A percentile compares a stretch with the other conserved stretches of the same genome.
These are phyloP conservation scores for Macrophomina phaseolina DNA, from an alignment of 2,329 filamentous ascomycete species.

Conservation along the genomic window DNA sequence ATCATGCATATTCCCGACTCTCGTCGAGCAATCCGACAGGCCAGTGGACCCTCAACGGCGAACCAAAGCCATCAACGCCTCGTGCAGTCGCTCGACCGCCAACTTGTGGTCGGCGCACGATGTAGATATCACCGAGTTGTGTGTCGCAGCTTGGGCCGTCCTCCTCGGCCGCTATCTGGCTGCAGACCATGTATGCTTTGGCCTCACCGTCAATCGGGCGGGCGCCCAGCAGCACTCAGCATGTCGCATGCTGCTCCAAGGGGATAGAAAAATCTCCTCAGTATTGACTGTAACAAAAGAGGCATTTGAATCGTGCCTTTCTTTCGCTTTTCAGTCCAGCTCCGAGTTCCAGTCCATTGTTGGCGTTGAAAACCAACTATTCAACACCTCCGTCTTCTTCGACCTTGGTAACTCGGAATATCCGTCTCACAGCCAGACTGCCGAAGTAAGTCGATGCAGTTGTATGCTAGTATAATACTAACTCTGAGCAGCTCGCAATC, in stretches of 20 bases:
- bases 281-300: background rate
- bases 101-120: background rate
- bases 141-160: slow-evolving; percentile 8
- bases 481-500: slow-evolving; percentile 1
- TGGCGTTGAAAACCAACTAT: slow-evolving; percentile 6
- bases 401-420: background rate
- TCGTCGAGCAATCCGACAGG: slow-evolving; percentile 8
- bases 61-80: background rate
- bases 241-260: slow-evolving; percentile 2
- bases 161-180: slow-evolving; percentile 13
- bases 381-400: slow-evolving; percentile 9
- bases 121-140: background rate
- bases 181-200: slow-evolving; percentile 10
- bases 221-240: background rate
- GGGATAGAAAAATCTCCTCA: background rate
- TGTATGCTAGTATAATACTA: background rate
- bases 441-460: background rate
- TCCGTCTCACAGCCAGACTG: background rate
- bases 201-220: slow-evolving; percentile 1
- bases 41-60: background rate
- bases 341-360: slow-evolving; percentile 8
- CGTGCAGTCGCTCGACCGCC: background rate
- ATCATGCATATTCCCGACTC: slow-evolving; percentile 15
- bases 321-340: slow-evolving; percentile 2
- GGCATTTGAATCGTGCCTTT: background rate